Evolutionary conservation across 2,329 filamentous ascomycete genomes (phyloP), one percentile per base, ranked within the genome.

Genomic region (Aschersonia sp.): DNA sequence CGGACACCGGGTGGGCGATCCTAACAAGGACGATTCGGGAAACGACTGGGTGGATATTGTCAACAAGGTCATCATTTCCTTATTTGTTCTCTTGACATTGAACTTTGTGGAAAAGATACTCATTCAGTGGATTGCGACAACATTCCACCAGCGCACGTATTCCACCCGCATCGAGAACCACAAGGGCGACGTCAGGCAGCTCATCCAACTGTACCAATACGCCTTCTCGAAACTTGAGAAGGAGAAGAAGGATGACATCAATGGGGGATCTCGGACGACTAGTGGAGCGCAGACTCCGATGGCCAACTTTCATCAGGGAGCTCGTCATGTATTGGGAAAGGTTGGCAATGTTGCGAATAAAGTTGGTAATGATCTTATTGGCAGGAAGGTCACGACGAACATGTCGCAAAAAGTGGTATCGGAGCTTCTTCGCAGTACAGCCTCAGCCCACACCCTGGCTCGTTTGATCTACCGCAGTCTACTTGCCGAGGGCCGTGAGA

Each of bases 71-170:
- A 82, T 96, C 51, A 80, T 94, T 20, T 76, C 85, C 2, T 60
- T 94, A n/a, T 89, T 97, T 56, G 83, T 94, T 10, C 77, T 86
- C 51, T 77, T 81, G 0, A 72, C 80, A 3, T 70, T 96, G 52
- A 96, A 97, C 64, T 84, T 92, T 51, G 72, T 84, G 47, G 89
- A 96, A 64, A 97, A 96, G 70, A 85, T 96, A 51, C 77, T 94
- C 55, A 94, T 96, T 48, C 89, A 96, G 60, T 82, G 94, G 66
- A 94, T 97, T 55, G 89, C 91, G 32, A 89, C 89, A 50, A 89
- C 84, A 52, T 97, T 97, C 65, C 91, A 97, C 62, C 72, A 86
- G 50, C 78, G 91, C 43, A 96, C 91, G 0, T 97, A 97, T 58
- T 82, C 86, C 30, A 87, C 91, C 56, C 75, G 91, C 12, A 96